Evolutionary conservation across 306 rosid species (phyloP).

Genomic region (Vigna trinervia): DNA sequence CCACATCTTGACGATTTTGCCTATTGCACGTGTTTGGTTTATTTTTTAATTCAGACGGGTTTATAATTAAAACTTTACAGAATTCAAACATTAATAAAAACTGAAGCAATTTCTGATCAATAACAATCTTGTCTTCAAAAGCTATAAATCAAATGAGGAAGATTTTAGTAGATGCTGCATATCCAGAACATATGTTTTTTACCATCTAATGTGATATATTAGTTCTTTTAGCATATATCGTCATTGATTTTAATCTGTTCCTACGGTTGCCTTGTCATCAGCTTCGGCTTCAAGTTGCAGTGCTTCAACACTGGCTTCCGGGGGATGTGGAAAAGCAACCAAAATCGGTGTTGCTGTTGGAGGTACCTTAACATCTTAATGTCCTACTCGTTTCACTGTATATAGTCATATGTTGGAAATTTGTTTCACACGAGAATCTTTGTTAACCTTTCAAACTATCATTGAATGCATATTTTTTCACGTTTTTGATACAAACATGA

Average conservation of each 20-base stretch:
- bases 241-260: slow-evolving; percentile 42
- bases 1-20: slow-evolving; percentile 19
- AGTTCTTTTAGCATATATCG: slow-evolving; percentile 8
- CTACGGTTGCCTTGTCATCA: slow-evolving; percentile 34
- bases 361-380: slow-evolving; percentile 58
- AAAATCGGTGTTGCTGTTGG: slow-evolving; percentile 59
- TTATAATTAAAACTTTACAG: neutral
- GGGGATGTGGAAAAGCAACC: slow-evolving; percentile 57
- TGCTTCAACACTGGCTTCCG: slow-evolving; percentile 53
- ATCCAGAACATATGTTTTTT: neutral
- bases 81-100: neutral
- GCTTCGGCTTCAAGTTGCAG: slow-evolving; percentile 55
- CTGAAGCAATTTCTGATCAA: neutral
- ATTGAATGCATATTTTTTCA: slow-evolving; percentile 24
- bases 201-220: neutral
- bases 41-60: neutral
- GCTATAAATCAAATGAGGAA: slow-evolving; percentile 1
- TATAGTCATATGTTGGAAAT: slow-evolving; percentile 1
- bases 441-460: neutral
- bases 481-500: slow-evolving; percentile 10
- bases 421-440: slow-evolving; percentile 1
- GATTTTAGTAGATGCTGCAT: slow-evolving; percentile 1
- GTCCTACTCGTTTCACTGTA: neutral
- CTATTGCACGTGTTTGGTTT: neutral
- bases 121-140: slow-evolving; percentile 14